Evolutionary conservation across 805 yeast genomes (phyloP).

Genomic region (Lachancea fermentati): DNA sequence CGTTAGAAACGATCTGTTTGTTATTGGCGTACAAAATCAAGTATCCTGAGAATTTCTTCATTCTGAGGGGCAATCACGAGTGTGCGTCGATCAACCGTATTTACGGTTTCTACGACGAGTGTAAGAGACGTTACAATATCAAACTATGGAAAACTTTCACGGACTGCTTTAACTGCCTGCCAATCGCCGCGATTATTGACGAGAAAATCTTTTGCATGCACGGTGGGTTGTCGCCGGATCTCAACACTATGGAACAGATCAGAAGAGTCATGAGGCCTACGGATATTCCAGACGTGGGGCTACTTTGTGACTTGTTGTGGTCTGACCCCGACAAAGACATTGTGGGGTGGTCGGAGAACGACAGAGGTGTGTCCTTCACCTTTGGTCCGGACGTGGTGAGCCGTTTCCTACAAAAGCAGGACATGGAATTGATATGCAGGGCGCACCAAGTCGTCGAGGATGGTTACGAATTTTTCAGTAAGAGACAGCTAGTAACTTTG

Average conservation of each 20-base stretch:
- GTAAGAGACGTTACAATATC: slow-evolving; percentile 96
- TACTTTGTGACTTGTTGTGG: slow-evolving; percentile 94
- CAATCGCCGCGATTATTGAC: slow-evolving; percentile 97
- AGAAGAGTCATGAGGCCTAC: slow-evolving; percentile 99
- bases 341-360: slow-evolving; percentile 98
- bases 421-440: slow-evolving; percentile 95
- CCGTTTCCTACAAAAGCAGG: slow-evolving; percentile 92
- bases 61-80: slow-evolving; percentile 96
- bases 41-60: slow-evolving; percentile 96
- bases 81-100: slow-evolving; percentile 97
- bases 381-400: slow-evolving; percentile 99
- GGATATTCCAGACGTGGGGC: slow-evolving; percentile 96
- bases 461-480: slow-evolving; percentile 95
- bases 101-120: slow-evolving; percentile 97
- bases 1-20: slow-evolving; percentile 90
- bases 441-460: slow-evolving; percentile 99
- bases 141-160: slow-evolving; percentile 98
- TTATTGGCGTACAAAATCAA: slow-evolving; percentile 93
- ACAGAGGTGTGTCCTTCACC: slow-evolving; percentile 98
- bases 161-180: slow-evolving; percentile 96
- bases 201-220: slow-evolving; percentile 98
- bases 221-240: slow-evolving; percentile 96
- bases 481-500: slow-evolving; percentile 91
- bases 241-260: slow-evolving; percentile 97
- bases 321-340: slow-evolving; percentile 98